Conservation (phyloP, 345 rosid species). For the Rhodamnia argentea region DNA sequence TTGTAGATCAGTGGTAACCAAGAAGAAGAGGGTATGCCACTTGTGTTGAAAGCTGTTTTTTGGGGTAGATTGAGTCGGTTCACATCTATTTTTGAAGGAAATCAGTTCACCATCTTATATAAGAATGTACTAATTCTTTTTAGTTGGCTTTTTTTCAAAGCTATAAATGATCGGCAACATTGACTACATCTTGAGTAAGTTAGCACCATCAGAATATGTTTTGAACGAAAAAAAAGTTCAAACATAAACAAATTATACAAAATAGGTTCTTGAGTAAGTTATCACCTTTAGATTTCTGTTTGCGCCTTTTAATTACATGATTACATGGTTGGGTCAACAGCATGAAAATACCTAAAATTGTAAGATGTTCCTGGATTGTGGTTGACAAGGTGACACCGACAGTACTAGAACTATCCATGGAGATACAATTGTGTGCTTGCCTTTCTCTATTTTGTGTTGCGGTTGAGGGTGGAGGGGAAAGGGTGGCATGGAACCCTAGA, state of each 20-base stretch:
- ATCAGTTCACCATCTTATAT: neutral
- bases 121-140: neutral
- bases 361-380: neutral
- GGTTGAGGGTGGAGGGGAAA: neutral
- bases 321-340: neutral
- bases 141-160: neutral
- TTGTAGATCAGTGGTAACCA: neutral
- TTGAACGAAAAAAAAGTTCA: neutral
- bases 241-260: neutral
- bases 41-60: neutral
- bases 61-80: neutral
- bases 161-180: neutral
- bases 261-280: neutral
- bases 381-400: neutral
- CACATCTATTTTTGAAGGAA: neutral
- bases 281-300: neutral
- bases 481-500: neutral
- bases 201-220: neutral
- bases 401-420: neutral
- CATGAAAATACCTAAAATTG: neutral
- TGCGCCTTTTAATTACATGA: neutral
- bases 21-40: neutral
- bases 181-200: neutral
- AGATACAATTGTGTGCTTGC: neutral
- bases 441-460: neutral